Conservation (phyloP, 2,329 filamentous ascomycete species). For the Pyrenophora teres region DNA sequence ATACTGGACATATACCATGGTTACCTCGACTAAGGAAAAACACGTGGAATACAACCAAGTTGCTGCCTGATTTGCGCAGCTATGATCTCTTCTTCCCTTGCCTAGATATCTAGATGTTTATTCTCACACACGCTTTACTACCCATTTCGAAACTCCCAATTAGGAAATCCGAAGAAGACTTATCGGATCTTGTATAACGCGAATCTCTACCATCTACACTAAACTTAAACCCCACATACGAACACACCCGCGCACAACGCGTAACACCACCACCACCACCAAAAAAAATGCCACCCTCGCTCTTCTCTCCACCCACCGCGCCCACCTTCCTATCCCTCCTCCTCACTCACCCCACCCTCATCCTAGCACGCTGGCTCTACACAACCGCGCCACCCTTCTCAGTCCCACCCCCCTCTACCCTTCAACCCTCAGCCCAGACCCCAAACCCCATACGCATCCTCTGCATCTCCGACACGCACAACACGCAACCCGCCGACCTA, state of each 20-base stretch:
- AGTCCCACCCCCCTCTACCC: background rate
- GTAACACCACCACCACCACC: background rate
- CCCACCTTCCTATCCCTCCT: background rate
- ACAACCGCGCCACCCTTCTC: background rate
- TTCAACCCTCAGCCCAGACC: background rate
- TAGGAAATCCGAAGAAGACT: too few relatives aligned
- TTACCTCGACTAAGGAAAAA: too few relatives aligned
- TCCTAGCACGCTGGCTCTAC: background rate
- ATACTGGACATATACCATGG: too few relatives aligned
- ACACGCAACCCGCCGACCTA: constrained; percentile 57
- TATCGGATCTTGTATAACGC: too few relatives aligned
- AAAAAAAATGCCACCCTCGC: background rate
- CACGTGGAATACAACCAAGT: too few relatives aligned
- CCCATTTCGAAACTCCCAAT: background rate
- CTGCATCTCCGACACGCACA: constrained; percentile 86
- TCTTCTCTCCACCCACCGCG: background rate
- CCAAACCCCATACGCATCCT: constrained; percentile 67
- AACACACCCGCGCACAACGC: too few relatives aligned
- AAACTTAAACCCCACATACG: too few relatives aligned
- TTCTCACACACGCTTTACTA: background rate
- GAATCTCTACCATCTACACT: too few relatives aligned
- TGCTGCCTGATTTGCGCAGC: too few relatives aligned
- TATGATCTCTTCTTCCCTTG: too few relatives aligned
- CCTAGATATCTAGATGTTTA: too few relatives aligned
- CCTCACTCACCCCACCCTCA: background rate